These are phyloP conservation scores for Globisporangium irregulare DNA, from an alignment of 352 stramenopile species.

Conservation along the genomic window DNA sequence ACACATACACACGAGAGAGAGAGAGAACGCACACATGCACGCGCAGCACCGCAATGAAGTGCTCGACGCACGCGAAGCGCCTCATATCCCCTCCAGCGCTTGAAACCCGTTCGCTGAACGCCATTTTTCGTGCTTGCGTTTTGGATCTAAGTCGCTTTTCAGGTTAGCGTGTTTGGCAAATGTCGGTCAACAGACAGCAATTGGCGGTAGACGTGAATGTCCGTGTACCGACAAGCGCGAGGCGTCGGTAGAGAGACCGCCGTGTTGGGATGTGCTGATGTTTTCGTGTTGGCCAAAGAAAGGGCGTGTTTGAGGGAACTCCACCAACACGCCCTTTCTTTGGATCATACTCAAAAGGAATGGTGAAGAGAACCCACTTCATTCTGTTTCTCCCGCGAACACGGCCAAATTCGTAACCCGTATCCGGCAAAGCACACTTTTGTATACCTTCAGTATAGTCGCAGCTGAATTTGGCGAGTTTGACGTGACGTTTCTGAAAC, in stretches of 20 bases:
- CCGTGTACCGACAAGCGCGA: not conserved
- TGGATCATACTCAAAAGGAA: no score
- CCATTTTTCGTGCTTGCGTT: not conserved
- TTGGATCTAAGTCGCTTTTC: not conserved
- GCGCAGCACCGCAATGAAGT: not conserved
- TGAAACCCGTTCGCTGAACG: not conserved
- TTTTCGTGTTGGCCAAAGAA: slow-evolving; percentile 19
- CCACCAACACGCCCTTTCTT: no score
- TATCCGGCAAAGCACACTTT: not conserved
- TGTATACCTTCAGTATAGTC: not conserved
- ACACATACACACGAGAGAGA: not conserved
- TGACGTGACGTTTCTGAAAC: not conserved
- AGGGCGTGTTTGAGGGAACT: not conserved
- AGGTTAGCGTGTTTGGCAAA: slow-evolving; percentile 7
- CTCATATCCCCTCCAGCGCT: not conserved
- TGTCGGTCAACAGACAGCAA: slow-evolving; percentile 7
- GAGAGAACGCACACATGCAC: not conserved
- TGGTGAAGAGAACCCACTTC: not conserved
- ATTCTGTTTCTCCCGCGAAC: slow-evolving; percentile 1
- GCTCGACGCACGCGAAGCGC: not conserved
- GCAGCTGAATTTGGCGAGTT: not conserved
- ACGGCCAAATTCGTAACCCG: not conserved
- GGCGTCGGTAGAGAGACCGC: slow-evolving; percentile 1
- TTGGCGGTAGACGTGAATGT: not conserved
- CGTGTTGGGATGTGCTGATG: slow-evolving; percentile 10